These are phyloP conservation scores for Cyberlindnera americana DNA, from an alignment of 805 yeast species.

Conservation along the genomic window DNA sequence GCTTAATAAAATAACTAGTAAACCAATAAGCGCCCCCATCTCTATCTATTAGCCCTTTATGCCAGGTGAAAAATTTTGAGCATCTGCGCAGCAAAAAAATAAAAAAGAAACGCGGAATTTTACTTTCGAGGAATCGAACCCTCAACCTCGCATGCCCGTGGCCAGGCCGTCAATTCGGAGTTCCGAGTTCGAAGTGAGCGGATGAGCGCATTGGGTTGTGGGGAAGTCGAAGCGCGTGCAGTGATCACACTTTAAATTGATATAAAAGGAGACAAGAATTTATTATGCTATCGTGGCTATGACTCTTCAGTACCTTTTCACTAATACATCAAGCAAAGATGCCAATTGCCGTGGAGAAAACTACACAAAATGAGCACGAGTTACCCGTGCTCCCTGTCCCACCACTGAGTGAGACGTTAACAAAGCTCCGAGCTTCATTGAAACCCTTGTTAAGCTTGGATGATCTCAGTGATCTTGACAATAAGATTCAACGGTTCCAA, in stretches of 20 bases:
- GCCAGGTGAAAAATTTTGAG: conserved; percentile 3
- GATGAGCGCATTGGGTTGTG: conserved; percentile 2
- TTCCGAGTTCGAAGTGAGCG: background rate
- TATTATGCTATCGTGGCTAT: too few relatives aligned
- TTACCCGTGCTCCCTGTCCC: conserved; percentile 68
- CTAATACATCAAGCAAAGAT: too few relatives aligned
- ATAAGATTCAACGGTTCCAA: conserved; percentile 43
- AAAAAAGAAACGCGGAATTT: background rate
- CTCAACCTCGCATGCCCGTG: background rate
- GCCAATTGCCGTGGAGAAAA: background rate
- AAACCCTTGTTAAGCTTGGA: conserved; percentile 55
- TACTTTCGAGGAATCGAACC: conserved; percentile 7
- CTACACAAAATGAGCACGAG: background rate
- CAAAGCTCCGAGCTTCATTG: conserved; percentile 51
- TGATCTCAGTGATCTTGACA: conserved; percentile 38
- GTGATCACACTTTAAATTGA: background rate
- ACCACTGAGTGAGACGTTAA: conserved; percentile 43
- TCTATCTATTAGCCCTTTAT: too few relatives aligned
- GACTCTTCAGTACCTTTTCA: too few relatives aligned
- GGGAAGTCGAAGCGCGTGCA: conserved; percentile 1
- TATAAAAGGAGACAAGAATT: too few relatives aligned
- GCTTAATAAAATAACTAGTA: too few relatives aligned
- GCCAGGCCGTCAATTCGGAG: conserved; percentile 5
- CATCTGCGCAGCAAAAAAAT: background rate
- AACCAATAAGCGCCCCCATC: too few relatives aligned